A percentile compares a stretch with the other conserved stretches of the same genome.
These are phyloP conservation scores for Blastobotrys aristatus DNA, from an alignment of 1,139 yeast genomes.

Conservation along the genomic window DNA sequence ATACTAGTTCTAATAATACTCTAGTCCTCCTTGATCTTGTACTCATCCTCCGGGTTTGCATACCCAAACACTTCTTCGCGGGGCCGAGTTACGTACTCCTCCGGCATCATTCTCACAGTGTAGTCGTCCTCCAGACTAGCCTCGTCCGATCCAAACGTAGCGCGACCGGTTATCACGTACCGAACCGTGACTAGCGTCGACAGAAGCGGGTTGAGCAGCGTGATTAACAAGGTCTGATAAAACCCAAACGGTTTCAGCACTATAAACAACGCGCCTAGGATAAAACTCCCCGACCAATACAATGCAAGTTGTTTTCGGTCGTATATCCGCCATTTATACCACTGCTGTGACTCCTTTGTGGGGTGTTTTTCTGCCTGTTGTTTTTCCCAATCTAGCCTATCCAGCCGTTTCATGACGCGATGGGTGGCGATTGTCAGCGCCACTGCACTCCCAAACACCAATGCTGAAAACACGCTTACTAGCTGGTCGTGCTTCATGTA, in stretches of 20 bases:
- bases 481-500: neutral
- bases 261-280: slow-evolving; percentile 4
- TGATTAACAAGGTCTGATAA: neutral
- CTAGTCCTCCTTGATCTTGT: too few relatives aligned
- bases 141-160: slow-evolving; percentile 1
- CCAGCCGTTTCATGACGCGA: neutral
- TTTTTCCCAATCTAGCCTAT: neutral
- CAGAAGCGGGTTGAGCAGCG: slow-evolving; percentile 2
- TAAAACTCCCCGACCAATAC: slow-evolving; percentile 2
- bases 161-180: slow-evolving; percentile 2
- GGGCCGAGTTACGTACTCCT: too few relatives aligned
- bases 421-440: neutral
- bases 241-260: neutral
- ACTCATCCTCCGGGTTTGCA: too few relatives aligned
- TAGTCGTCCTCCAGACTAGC: neutral
- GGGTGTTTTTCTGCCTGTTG: neutral
- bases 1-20: too few relatives aligned
- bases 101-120: neutral
- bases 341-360: neutral
- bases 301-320: slow-evolving; percentile 1
- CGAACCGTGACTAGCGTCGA: neutral
- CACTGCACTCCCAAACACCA: neutral
- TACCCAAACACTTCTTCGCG: too few relatives aligned
- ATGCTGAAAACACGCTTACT: neutral
- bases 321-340: slow-evolving; percentile 7